Evolutionary conservation across 495 filamentous ascomycete genomes (phyloP).

Genomic region (Xylaria grammica): DNA sequence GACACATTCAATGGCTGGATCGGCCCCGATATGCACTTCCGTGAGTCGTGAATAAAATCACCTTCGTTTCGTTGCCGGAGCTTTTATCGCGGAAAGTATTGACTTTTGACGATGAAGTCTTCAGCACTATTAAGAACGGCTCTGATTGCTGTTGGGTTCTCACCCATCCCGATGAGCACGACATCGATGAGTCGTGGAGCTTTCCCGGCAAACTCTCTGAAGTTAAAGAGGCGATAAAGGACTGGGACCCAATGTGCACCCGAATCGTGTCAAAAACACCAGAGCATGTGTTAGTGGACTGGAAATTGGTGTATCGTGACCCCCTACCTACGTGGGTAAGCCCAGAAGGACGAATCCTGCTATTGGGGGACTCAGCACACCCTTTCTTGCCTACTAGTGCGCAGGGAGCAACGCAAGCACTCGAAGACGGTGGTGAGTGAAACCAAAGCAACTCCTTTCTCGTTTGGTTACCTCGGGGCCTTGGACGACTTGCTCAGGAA

Average conservation of each 20-base stretch:
- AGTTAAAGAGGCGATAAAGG: conserved; percentile 62
- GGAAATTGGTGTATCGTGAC: conserved; percentile 72
- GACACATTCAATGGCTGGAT: conserved; percentile 68
- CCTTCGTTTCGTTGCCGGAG: neutral
- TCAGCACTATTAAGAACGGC: conserved; percentile 63
- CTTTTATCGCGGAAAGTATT: neutral
- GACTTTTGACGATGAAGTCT: conserved; percentile 35
- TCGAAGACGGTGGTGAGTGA: conserved; percentile 59
- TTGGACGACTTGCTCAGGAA: neutral
- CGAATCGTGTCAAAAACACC: conserved; percentile 67
- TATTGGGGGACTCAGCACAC: conserved; percentile 68
- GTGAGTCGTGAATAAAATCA: neutral
- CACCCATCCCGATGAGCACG: conserved; percentile 63
- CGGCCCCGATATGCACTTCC: conserved; percentile 63
- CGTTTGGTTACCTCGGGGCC: neutral
- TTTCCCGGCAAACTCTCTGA: conserved; percentile 64
- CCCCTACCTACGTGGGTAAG: conserved; percentile 67
- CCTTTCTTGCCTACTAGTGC: conserved; percentile 67
- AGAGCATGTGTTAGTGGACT: conserved; percentile 59
- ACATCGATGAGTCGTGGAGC: conserved; percentile 67
- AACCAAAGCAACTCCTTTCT: neutral
- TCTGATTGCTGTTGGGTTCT: conserved; percentile 70
- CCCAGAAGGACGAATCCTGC: conserved; percentile 58
- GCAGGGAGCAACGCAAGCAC: conserved; percentile 68
- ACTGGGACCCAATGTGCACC: conserved; percentile 64